Percentiles rank a stretch among this genome's conserved stretches.
phyloP scores from a whole-genome alignment of 75 land plant genomes.

The Sequoia sempervirens region DNA sequence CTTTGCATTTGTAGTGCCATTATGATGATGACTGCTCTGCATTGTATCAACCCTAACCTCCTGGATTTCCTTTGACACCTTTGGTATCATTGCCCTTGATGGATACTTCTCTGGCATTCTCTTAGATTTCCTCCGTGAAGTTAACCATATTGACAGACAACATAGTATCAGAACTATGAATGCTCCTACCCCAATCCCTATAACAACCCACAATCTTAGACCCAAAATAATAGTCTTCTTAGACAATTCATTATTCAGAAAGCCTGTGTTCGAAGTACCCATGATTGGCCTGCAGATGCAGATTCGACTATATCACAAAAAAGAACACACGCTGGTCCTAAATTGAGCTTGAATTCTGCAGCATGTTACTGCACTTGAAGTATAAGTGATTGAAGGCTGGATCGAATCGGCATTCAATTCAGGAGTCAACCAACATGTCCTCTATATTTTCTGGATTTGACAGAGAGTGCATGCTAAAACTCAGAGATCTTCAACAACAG shows the following conservation, averaged over 20 bases:
- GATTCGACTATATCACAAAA: not conserved
- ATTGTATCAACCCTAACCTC: slow-evolving; percentile 39
- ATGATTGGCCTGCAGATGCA: not conserved
- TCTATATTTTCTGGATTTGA: not conserved
- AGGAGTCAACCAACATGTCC: not conserved
- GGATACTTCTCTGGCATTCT: not conserved
- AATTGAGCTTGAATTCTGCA: not conserved
- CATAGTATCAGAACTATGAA: slow-evolving; percentile 19
- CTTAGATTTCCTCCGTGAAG: slow-evolving; percentile 12
- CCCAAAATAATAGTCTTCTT: not conserved
- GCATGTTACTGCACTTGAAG: not conserved
- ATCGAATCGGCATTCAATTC: not conserved
- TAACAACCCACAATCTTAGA: slow-evolving; percentile 1
- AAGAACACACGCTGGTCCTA: not conserved
- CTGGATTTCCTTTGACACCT: slow-evolving; percentile 66
- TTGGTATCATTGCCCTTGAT: slow-evolving; percentile 23
- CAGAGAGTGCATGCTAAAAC: not conserved
- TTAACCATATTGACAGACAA: slow-evolving; percentile 13
- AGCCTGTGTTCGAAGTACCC: slow-evolving; percentile 1
- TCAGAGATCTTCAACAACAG: not conserved
- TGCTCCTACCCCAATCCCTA: slow-evolving; percentile 11
- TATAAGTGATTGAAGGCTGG: not conserved
- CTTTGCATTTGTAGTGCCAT: not conserved
- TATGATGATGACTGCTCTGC: slow-evolving; percentile 2
- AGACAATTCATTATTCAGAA: not conserved